These are phyloP conservation scores for Sonneratia caseolaris DNA, from an alignment of 345 rosid species.

Conservation along the genomic window DNA sequence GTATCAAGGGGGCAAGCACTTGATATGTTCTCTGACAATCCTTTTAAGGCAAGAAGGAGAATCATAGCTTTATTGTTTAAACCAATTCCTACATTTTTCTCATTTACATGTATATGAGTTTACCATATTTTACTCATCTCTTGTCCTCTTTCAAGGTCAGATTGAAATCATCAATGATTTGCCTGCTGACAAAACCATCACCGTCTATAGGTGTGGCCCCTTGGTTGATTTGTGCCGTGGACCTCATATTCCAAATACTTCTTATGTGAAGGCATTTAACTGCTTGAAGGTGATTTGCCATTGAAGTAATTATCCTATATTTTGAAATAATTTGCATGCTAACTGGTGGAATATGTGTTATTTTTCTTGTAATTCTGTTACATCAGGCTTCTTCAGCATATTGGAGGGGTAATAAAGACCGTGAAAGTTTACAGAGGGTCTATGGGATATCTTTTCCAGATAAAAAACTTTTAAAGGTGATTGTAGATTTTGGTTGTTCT, in stretches of 20 bases:
- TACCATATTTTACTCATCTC: background rate
- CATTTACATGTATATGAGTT: background rate
- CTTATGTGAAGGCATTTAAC: slow-evolving; percentile 87
- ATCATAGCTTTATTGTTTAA: background rate
- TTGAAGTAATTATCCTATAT: background rate
- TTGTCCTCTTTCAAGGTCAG: slow-evolving; percentile 30
- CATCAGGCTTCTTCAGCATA: slow-evolving; percentile 95
- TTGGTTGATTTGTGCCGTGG: slow-evolving; percentile 97
- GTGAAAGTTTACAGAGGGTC: slow-evolving; percentile 95
- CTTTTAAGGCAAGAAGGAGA: slow-evolving; percentile 56
- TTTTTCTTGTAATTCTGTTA: slow-evolving; percentile 10
- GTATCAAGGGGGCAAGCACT: slow-evolving; percentile 82
- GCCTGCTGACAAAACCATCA: slow-evolving; percentile 83
- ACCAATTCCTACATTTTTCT: background rate
- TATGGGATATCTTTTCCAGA: slow-evolving; percentile 98
- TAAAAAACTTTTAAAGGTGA: slow-evolving; percentile 72
- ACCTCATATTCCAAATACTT: slow-evolving; percentile 97
- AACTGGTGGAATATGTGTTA: background rate
- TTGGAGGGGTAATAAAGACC: slow-evolving; percentile 86
- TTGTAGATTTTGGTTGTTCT: background rate
- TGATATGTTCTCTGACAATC: slow-evolving; percentile 82
- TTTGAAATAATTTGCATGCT: background rate
- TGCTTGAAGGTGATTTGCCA: slow-evolving; percentile 63
- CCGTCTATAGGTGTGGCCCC: slow-evolving; percentile 96
- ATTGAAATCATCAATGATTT: slow-evolving; percentile 82